Conservation (phyloP, 306 rosid species). For the Astragalus glycyphyllos region DNA sequence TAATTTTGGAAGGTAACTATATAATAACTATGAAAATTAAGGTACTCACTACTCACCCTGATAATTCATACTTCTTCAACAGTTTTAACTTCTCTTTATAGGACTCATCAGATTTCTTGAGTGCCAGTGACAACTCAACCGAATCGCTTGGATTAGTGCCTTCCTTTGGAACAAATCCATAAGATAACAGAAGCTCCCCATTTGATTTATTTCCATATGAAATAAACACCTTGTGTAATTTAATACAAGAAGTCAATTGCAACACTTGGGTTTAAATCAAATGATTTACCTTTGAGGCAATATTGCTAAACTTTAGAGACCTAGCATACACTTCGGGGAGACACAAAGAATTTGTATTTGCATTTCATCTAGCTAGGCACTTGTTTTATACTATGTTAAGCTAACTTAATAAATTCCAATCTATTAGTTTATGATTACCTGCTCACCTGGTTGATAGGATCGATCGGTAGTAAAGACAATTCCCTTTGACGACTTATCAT, state of each 20-base stretch:
- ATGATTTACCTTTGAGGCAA: constrained; percentile 15
- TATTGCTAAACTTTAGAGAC: constrained; percentile 13
- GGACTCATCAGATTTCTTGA: constrained; percentile 73
- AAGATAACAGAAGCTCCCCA: constrained; percentile 89
- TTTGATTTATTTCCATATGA: constrained; percentile 95
- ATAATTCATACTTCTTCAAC: constrained; percentile 68
- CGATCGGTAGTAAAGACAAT: constrained; percentile 82
- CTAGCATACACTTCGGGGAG: constrained; percentile 22
- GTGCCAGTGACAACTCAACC: constrained; percentile 79
- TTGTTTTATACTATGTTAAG: constrained; percentile 18
- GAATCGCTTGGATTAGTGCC: constrained; percentile 92
- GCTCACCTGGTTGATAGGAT: constrained; percentile 97
- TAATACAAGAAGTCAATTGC: constrained; percentile 44
- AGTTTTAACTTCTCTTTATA: constrained; percentile 75
- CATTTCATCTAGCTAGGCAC: constrained; percentile 16
- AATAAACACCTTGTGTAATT: constrained; percentile 82
- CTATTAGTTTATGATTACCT: constrained; percentile 64
- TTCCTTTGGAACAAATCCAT: constrained; percentile 94
- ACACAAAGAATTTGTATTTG: constrained; percentile 14
- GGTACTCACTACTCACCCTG: constrained; percentile 79
- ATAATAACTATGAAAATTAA: neutral
- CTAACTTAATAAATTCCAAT: constrained; percentile 33
- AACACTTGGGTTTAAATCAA: constrained; percentile 1
- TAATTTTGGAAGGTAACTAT: neutral
- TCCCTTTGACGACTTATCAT: constrained; percentile 79